Percentiles rank a stretch among this genome's conserved stretches.
phyloP scores from a whole-genome alignment of 306 rosid species.

The Acacia confusa region DNA sequence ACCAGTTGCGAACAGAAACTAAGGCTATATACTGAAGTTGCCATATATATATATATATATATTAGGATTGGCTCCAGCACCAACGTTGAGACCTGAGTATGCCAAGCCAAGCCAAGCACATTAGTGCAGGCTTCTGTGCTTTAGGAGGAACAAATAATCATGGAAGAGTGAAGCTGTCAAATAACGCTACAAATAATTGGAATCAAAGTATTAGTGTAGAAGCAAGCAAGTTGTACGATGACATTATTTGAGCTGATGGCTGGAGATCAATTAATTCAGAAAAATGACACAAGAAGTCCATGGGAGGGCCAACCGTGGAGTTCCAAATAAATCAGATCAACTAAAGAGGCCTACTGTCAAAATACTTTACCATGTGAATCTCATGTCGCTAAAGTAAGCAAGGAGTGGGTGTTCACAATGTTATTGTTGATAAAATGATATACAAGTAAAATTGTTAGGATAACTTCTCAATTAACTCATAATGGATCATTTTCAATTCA shows the following conservation, averaged over 20 bases:
- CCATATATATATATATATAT: not conserved
- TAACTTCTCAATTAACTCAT: not conserved
- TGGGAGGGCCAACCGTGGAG: not conserved
- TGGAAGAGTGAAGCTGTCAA: not conserved
- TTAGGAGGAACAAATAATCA: not conserved
- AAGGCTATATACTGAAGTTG: not conserved
- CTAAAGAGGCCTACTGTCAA: not conserved
- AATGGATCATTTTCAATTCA: not conserved
- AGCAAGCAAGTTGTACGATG: not conserved
- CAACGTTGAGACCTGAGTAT: not conserved
- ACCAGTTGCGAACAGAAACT: not conserved
- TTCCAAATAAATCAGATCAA: slow-evolving; percentile 7
- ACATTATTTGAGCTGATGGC: not conserved
- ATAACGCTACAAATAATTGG: not conserved
- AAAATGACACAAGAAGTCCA: not conserved
- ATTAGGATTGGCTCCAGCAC: not conserved
- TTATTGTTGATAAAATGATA: not conserved
- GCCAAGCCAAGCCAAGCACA: not conserved
- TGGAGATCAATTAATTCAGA: slow-evolving; percentile 12
- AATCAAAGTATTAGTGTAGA: not conserved
- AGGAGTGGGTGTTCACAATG: not conserved
- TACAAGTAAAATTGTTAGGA: not conserved
- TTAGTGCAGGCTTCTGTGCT: not conserved
- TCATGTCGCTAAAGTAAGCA: not conserved
- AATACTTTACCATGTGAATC: not conserved